Evolutionary conservation across 805 yeast genomes (phyloP), one percentile per base, ranked within the genome.

Genomic region (Candida nemodendra): DNA sequence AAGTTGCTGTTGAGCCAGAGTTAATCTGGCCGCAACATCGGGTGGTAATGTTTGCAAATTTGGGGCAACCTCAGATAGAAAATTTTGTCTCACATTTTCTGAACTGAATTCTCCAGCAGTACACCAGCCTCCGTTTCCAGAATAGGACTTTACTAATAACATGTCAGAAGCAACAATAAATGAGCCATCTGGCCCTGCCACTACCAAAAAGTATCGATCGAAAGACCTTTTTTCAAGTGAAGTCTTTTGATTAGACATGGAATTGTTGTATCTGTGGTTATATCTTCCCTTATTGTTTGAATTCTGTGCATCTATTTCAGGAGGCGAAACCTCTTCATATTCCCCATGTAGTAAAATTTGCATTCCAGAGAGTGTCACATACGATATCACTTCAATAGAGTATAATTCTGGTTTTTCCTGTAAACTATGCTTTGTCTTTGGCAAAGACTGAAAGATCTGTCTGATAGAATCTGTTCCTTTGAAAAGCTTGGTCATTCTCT

Each of bases 141-240:
- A 70, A 47, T 65, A 72, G 5, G 81, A 72, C 46, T 95, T 78
- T 3, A 93, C 63, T 12, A 79, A 69, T 36, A 93, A 67, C 57
- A 86, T 59, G 62, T 93, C 99, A 23, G 95, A 83, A 12, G 95
- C 96, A 21, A 93, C 79, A n/a, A 88, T 68, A 68, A 87, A 77
- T 21, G 77, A 66, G 4, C 89, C 84, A 39, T 74, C 72, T 13
- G 79, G 75, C 11, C 81, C 83, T 2, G 81, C 81, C 2, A 89
- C 81, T 18, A 85, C 66, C n/a, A 86, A 69, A 57, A 93, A 79
- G 0, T 82, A 72, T 55, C 99, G 74, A 59, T 93, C 99, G 61
- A 93, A 93, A 8, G 93, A 78, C 57, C 93, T 83, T 48, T 70
- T 71, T 4, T 76, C 66, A 24, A 81, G 62, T 21, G 71, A 59